Percentiles rank a stretch among this genome's conserved stretches.
These are phyloP conservation scores for Waltergamsia citrina DNA, from an alignment of 2,329 filamentous ascomycete species.

Conservation along the genomic window DNA sequence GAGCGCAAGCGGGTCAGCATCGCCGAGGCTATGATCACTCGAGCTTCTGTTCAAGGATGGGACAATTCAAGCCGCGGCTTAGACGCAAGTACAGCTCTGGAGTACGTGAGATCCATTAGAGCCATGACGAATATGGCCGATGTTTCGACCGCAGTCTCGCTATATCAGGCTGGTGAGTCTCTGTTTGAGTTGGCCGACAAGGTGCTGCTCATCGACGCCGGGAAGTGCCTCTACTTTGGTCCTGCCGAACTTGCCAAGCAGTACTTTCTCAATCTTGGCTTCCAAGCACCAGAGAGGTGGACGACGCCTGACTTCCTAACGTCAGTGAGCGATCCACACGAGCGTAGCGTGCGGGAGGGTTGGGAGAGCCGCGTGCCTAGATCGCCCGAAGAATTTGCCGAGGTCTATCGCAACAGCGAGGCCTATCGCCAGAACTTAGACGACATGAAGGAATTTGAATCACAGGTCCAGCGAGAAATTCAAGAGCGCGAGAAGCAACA, in stretches of 20 bases:
- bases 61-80: conserved; percentile 66
- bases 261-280: conserved; percentile 66
- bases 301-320: conserved; percentile 71
- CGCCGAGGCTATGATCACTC: conserved; percentile 52
- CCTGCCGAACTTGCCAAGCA: conserved; percentile 49
- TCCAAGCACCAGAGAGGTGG: conserved; percentile 60
- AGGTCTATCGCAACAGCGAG: conserved; percentile 54
- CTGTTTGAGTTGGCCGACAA: conserved; percentile 65
- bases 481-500: conserved; percentile 28
- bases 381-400: conserved; percentile 56
- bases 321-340: conserved; percentile 64
- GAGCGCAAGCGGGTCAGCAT: conserved; percentile 69
- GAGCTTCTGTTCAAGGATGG: conserved; percentile 60
- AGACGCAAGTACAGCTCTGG: conserved; percentile 63
- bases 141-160: conserved; percentile 59
- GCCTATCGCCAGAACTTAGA: conserved; percentile 49
- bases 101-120: conserved; percentile 56
- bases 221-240: conserved; percentile 66
- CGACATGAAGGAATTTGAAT: conserved; percentile 55
- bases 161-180: conserved; percentile 61
- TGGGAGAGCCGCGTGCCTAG: conserved; percentile 59
- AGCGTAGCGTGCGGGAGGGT: conserved; percentile 57
- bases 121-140: conserved; percentile 63
- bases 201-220: conserved; percentile 63
- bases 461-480: conserved; percentile 43